These are phyloP conservation scores for Prunus yedoensis DNA, from an alignment of 331 rosid species.

Conservation along the genomic window DNA sequence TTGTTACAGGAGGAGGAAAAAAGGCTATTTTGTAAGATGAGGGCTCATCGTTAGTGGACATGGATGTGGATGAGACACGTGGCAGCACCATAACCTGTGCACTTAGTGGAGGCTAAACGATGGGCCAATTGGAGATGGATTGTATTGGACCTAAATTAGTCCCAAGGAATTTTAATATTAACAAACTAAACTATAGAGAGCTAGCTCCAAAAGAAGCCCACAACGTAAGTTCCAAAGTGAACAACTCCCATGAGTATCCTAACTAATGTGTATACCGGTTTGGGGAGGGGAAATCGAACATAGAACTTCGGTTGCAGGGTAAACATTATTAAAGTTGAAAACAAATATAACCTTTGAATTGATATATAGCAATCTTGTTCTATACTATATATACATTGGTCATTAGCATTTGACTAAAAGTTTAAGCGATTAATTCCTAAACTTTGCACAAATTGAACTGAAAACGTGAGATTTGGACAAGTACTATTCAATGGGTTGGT, in stretches of 20 bases:
- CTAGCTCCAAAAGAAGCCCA: not conserved
- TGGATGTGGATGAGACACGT: slow-evolving; percentile 49
- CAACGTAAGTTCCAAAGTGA: not conserved
- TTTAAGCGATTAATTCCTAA: not conserved
- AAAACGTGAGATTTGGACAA: not conserved
- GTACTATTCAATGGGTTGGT: slow-evolving; percentile 10
- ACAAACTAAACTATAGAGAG: not conserved
- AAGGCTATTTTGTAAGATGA: slow-evolving; percentile 26
- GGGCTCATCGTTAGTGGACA: slow-evolving; percentile 26
- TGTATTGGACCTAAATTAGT: not conserved
- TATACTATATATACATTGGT: no score
- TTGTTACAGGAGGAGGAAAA: slow-evolving; percentile 11
- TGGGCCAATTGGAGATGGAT: slow-evolving; percentile 15
- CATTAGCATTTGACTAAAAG: no score
- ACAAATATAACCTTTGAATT: no score
- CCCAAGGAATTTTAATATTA: not conserved
- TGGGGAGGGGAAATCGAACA: no score
- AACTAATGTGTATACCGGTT: no score
- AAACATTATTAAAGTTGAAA: no score
- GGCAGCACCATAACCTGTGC: slow-evolving; percentile 30
- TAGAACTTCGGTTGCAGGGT: not conserved
- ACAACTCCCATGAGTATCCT: not conserved
- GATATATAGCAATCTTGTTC: no score
- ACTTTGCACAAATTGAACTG: not conserved
- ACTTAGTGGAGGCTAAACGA: not conserved